Evolutionary conservation across 768 basidiomycete species (phyloP).

Genomic region (Lactarius hatsudake): DNA sequence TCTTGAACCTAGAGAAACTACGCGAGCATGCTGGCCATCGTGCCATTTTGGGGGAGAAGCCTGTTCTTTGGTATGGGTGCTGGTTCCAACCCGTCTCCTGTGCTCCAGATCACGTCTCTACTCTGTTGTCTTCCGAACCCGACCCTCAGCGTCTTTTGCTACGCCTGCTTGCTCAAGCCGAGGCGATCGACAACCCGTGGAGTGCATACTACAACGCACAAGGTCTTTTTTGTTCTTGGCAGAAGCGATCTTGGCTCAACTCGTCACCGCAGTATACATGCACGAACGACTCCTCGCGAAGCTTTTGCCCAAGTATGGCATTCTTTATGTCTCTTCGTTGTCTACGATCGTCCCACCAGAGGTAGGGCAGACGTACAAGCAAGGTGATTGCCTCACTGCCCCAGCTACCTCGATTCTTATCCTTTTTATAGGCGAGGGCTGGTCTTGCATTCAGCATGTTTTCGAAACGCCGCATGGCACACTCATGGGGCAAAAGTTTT

Average conservation of each 20-base stretch:
- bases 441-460: slow-evolving; percentile 16
- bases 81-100: slow-evolving; percentile 24
- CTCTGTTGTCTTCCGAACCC: not conserved
- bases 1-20: slow-evolving; percentile 7
- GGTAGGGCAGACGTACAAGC: not conserved
- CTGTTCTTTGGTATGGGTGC: slow-evolving; percentile 25
- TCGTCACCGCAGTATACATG: slow-evolving; percentile 18
- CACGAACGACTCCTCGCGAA: slow-evolving; percentile 21
- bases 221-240: slow-evolving; percentile 11
- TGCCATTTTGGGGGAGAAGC: slow-evolving; percentile 17
- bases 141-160: slow-evolving; percentile 9
- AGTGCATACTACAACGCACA: slow-evolving; percentile 26
- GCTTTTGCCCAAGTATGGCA: slow-evolving; percentile 17
- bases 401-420: not conserved
- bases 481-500: slow-evolving; percentile 10
- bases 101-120: not conserved
- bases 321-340: slow-evolving; percentile 15
- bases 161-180: slow-evolving; percentile 16
- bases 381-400: not conserved
- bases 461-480: slow-evolving; percentile 19
- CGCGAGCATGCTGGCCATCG: slow-evolving; percentile 8
- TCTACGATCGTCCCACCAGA: not conserved
- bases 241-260: not conserved
- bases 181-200: slow-evolving; percentile 16
- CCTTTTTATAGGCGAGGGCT: not conserved